These are phyloP conservation scores for Fagopyrum esculentum DNA, from an alignment of 148 eudicot species.

Conservation along the genomic window DNA sequence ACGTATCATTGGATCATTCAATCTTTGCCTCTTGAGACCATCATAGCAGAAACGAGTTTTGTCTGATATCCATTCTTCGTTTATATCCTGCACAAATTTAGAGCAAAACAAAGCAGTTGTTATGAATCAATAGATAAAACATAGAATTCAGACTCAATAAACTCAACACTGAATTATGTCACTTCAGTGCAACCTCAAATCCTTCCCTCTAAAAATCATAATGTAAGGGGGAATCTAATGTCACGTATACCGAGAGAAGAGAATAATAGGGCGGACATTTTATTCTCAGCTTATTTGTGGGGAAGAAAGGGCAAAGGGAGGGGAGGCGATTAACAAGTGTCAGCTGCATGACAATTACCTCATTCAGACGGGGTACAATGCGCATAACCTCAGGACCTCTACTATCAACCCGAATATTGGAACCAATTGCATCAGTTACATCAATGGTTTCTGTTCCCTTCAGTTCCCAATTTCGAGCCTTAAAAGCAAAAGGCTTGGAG, in stretches of 20 bases:
- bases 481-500: slow-evolving; percentile 96
- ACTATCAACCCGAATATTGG: slow-evolving; percentile 91
- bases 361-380: slow-evolving; percentile 83
- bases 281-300: not conserved
- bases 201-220: not conserved
- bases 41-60: slow-evolving; percentile 96
- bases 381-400: slow-evolving; percentile 99
- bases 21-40: slow-evolving; percentile 95
- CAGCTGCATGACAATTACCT: slow-evolving; percentile 39
- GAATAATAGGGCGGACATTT: not conserved
- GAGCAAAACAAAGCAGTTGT: slow-evolving; percentile 4
- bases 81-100: slow-evolving; percentile 61
- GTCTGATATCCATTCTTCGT: slow-evolving; percentile 99
- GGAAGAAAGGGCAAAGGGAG: not conserved
- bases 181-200: not conserved
- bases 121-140: not conserved
- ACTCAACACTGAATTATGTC: not conserved
- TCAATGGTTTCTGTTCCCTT: slow-evolving; percentile 95
- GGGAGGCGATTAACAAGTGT: not conserved
- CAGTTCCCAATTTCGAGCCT: slow-evolving; percentile 99
- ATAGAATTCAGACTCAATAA: not conserved
- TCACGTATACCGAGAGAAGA: not conserved
- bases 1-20: slow-evolving; percentile 98
- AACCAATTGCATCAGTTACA: slow-evolving; percentile 96
- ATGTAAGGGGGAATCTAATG: not conserved